Percentiles rank a stretch among this genome's conserved stretches.
phyloP scores from a whole-genome alignment of 306 rosid species.

The Sicyos baderoa region DNA sequence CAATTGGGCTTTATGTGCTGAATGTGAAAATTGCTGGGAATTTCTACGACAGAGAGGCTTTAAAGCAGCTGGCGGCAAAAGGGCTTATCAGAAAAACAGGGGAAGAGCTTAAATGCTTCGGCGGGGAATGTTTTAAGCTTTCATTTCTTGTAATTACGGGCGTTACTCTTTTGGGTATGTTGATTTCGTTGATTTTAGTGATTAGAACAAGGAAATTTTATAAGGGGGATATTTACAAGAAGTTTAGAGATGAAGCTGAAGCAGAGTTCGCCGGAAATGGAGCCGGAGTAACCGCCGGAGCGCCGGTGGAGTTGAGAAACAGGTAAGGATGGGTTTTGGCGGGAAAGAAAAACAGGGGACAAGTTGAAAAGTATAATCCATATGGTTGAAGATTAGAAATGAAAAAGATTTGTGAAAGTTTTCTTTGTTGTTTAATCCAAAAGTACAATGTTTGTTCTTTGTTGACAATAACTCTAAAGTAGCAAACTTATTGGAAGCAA shows the following conservation, averaged over 20 bases:
- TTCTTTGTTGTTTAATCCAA: background rate
- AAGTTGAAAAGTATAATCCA: background rate
- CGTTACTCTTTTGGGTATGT: constrained; percentile 33
- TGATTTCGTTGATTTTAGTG: constrained; percentile 39
- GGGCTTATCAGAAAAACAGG: constrained; percentile 13
- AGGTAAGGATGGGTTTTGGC: background rate
- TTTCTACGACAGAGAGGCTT: constrained; percentile 27
- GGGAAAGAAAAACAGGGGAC: background rate
- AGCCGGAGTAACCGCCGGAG: background rate
- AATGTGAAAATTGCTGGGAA: constrained; percentile 27
- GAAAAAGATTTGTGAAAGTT: background rate
- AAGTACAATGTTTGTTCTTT: background rate
- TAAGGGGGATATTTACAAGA: constrained; percentile 39
- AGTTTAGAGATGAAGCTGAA: constrained; percentile 29
- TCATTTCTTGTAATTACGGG: constrained; percentile 40
- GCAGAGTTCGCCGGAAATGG: constrained; percentile 11
- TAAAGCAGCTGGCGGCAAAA: constrained; percentile 20
- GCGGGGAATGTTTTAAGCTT: constrained; percentile 22
- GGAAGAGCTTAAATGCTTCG: constrained; percentile 22
- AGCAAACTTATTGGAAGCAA: too few relatives aligned
- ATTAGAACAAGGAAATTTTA: constrained; percentile 40
- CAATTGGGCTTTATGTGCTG: constrained; percentile 26
- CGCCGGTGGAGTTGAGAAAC: background rate
- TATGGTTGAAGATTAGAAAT: background rate
- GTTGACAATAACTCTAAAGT: background rate